Conservation (phyloP, 2,329 filamentous ascomycete species). For the Parascedosporium putredinis region DNA sequence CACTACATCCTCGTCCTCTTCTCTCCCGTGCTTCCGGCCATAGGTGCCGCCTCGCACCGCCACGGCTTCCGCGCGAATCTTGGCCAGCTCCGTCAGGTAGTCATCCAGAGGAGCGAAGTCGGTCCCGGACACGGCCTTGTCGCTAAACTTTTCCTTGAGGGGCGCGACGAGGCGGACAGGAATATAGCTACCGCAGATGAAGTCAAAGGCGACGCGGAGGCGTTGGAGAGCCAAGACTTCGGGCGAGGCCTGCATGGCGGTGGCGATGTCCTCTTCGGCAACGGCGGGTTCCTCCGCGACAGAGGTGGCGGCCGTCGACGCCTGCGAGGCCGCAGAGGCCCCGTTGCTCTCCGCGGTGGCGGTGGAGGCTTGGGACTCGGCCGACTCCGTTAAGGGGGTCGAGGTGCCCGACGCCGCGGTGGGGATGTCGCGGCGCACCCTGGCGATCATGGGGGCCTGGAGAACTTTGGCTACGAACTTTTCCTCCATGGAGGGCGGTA, state of each 20-base stretch:
- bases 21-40: slow-evolving; percentile 54
- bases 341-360: slow-evolving; percentile 23
- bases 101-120: slow-evolving; percentile 63
- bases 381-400: slow-evolving; percentile 20
- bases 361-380: slow-evolving; percentile 32
- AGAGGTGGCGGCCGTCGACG: slow-evolving; percentile 36
- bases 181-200: slow-evolving; percentile 54
- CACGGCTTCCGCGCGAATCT: slow-evolving; percentile 60
- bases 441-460: slow-evolving; percentile 62
- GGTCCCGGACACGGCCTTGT: slow-evolving; percentile 25
- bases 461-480: slow-evolving; percentile 68
- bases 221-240: slow-evolving; percentile 51
- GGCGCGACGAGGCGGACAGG: slow-evolving; percentile 28
- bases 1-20: slow-evolving; percentile 57
- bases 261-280: slow-evolving; percentile 22
- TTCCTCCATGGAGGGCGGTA: slow-evolving; percentile 77
- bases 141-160: slow-evolving; percentile 30
- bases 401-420: slow-evolving; percentile 10
- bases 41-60: slow-evolving; percentile 62
- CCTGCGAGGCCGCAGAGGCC: slow-evolving; percentile 21
- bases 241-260: slow-evolving; percentile 34
- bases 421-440: slow-evolving; percentile 34
- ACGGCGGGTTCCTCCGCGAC: slow-evolving; percentile 22
- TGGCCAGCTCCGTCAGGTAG: slow-evolving; percentile 56
- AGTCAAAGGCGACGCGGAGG: slow-evolving; percentile 52